Evolutionary conservation across 345 rosid genomes (phyloP).

Genomic region (Bruguiera gymnorhiza): DNA sequence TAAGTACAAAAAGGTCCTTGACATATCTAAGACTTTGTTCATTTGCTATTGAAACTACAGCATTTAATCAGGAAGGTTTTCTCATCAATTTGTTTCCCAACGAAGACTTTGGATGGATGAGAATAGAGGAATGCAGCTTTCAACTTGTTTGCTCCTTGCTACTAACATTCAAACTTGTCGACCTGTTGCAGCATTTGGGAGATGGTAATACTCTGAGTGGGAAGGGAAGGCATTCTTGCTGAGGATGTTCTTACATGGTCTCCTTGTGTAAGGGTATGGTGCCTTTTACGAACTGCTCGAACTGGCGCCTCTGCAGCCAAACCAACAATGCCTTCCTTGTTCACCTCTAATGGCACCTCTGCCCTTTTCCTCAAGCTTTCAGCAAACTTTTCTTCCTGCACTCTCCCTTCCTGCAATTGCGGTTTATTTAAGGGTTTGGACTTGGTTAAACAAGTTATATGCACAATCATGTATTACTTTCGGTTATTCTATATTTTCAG

Average conservation of each 20-base stretch:
- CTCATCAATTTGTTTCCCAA: neutral
- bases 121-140: neutral
- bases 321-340: slow-evolving; percentile 18
- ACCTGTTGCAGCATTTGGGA: slow-evolving; percentile 51
- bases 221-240: slow-evolving; percentile 31
- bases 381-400: slow-evolving; percentile 19
- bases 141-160: neutral
- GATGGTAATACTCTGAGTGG: slow-evolving; percentile 36
- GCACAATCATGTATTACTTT: neutral
- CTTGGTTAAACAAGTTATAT: neutral
- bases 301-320: slow-evolving; percentile 22
- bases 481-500: too few species aligned
- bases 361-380: slow-evolving; percentile 35
- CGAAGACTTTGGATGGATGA: slow-evolving; percentile 2
- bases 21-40: neutral
- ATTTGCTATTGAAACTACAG: slow-evolving; percentile 1
- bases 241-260: slow-evolving; percentile 29
- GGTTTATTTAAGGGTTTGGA: neutral
- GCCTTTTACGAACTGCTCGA: slow-evolving; percentile 59
- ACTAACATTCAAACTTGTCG: slow-evolving; percentile 36
- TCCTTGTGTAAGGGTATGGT: slow-evolving; percentile 45
- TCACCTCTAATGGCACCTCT: slow-evolving; percentile 18
- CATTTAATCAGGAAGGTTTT: neutral
- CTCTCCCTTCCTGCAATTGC: slow-evolving; percentile 28
- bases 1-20: neutral